A percentile compares a stretch with the other conserved stretches of the same genome.
These are phyloP conservation scores for Auricularia cornea DNA, from an alignment of 768 basidiomycete species.

Conservation along the genomic window DNA sequence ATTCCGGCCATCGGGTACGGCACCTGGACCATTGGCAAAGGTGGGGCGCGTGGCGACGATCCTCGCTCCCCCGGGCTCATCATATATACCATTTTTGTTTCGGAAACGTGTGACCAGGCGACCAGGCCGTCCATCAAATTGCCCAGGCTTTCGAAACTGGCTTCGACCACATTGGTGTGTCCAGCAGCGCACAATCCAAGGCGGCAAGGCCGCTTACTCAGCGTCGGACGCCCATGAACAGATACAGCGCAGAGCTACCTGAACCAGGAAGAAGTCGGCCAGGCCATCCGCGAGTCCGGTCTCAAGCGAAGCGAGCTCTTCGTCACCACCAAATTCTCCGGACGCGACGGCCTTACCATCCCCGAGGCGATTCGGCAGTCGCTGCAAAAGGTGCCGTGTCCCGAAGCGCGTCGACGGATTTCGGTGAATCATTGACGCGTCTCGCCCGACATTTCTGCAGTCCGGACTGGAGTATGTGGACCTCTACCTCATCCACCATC, in stretches of 20 bases:
- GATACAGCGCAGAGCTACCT: conserved; percentile 54
- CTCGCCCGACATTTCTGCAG: conserved; percentile 25
- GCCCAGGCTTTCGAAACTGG: conserved; percentile 55
- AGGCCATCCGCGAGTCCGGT: conserved; percentile 47
- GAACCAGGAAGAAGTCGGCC: conserved; percentile 53
- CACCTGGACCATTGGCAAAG: conserved; percentile 57
- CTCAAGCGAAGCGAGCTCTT: conserved; percentile 47
- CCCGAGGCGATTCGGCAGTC: background rate
- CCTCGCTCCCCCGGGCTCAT: background rate
- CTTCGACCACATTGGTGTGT: conserved; percentile 51
- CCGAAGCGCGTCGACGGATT: background rate
- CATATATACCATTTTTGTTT: too few relatives aligned
- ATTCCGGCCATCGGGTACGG: conserved; percentile 53
- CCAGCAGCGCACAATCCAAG: background rate
- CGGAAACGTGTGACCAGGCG: conserved; percentile 15
- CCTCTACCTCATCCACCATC: conserved; percentile 61
- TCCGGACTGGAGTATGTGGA: conserved; percentile 59
- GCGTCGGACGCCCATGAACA: conserved; percentile 17
- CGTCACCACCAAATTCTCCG: conserved; percentile 36
- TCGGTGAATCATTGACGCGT: background rate
- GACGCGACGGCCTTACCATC: background rate
- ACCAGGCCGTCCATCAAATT: conserved; percentile 42
- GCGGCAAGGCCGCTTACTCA: background rate
- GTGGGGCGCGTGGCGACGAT: background rate
- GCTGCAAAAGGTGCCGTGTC: background rate